Evolutionary conservation across 1,284 basidiomycete genomes (phyloP).

Genomic region (Apiotrichum laibachii): DNA sequence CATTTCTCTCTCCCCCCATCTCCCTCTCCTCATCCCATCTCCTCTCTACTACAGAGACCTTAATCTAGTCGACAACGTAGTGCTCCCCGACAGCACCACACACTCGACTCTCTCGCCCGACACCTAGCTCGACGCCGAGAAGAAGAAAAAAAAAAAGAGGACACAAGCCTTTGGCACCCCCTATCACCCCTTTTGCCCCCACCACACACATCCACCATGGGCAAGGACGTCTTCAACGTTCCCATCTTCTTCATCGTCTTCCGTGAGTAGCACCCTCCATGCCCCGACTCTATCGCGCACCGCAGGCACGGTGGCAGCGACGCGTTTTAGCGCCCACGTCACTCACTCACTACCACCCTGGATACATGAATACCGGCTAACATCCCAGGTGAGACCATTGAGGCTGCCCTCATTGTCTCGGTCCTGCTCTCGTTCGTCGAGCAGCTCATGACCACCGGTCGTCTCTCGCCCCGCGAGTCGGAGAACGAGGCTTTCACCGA

Average conservation of each 20-base stretch:
- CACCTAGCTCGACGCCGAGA: background rate
- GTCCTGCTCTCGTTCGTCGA: slow-evolving; percentile 53
- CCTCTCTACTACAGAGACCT: too few species aligned
- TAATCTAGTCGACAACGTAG: too few species aligned
- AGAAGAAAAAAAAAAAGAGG: background rate
- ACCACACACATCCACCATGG: slow-evolving; percentile 31
- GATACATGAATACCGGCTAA: background rate
- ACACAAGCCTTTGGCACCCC: background rate
- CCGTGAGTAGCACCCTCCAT: slow-evolving; percentile 42
- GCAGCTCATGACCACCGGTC: slow-evolving; percentile 50
- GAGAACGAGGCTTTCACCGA: slow-evolving; percentile 18
- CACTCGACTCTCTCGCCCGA: too few species aligned
- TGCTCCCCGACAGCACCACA: too few species aligned
- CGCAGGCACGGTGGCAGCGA: background rate
- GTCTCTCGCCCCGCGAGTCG: slow-evolving; percentile 20
- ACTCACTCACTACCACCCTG: background rate
- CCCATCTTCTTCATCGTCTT: slow-evolving; percentile 54
- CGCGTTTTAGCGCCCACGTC: background rate
- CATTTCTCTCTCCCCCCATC: too few species aligned
- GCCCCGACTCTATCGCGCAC: too few species aligned
- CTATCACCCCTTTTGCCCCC: background rate
- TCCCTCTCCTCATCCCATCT: too few species aligned
- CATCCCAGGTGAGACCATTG: slow-evolving; percentile 47
- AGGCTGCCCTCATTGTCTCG: slow-evolving; percentile 51
- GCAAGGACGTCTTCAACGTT: slow-evolving; percentile 46